Evolutionary conservation across 2,329 filamentous ascomycete species (phyloP), one percentile per base, ranked within the genome.

Genomic region (Monosporascus ibericus): DNA sequence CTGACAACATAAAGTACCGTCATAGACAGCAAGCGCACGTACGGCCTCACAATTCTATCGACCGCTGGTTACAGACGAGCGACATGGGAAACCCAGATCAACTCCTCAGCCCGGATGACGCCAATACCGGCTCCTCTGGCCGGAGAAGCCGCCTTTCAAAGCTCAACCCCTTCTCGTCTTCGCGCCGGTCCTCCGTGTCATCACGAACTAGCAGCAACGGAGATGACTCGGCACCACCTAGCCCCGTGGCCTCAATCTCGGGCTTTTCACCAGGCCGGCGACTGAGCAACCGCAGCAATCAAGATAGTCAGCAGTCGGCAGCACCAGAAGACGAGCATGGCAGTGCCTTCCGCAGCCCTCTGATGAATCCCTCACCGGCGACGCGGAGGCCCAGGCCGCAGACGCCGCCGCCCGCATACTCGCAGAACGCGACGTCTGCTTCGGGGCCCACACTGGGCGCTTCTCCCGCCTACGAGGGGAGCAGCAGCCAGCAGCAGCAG

Each of bases 401-500:
- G 44, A 51, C 52, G 8, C 52, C 49, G 7, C 52, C 50, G 6
- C 52, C 52, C 15, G 49, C 48, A 5, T 54, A 54, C n/a, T 36
- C 49, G 14, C 11, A 44, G 3, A 24, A 2, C 17, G 20, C 27
- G 9, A 34, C 48, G 9, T 4, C 40, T 18, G 42, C 48, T 14
- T 47, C 48, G 15, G 42, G 34, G 3, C 36, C 48, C 2, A 42
- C 48, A 7, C 9, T 39, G 27, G 20, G 44, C 44, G n/a, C 44
- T 18, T 27, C 42, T 18, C 48, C 48, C 6, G 8, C 27, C 30
- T 40, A 51, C 49, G 18, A 54, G 36, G 20, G 47, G 46, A 49
- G 22, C 48, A 53, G 3, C 49, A 55, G 25, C 52, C 49, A 24
- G 20, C 51, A 49, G 11, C 44, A 40, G 20, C 48, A 52, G 47